Evolutionary conservation across 2,329 filamentous ascomycete genomes (phyloP), one percentile per base, ranked within the genome.

Genomic region (Mycogone perniciosa): DNA sequence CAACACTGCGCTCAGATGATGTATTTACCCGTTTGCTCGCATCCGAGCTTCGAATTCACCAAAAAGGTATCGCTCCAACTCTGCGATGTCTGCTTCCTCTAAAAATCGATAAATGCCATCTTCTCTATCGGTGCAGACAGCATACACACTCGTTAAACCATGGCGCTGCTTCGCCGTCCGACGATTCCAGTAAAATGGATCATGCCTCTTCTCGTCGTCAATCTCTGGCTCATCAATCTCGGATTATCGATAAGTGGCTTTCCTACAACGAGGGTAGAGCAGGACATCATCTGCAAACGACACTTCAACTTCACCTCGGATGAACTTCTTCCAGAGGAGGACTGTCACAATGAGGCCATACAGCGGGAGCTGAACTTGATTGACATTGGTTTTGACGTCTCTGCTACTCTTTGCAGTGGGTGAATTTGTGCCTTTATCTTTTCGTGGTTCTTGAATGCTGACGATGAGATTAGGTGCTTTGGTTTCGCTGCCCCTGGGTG

Each of bases 191-290:
- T 41, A 1, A 26, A 34, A 27, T 53, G 45, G 34, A 48, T 62
- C 29, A 51, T 63, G 6, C 57, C 54, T 3, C 58, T 63, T 13
- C 56, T 64, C 11, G 55, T 55, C 8, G 31, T 40, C 37, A 52
- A 48, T 8, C 54, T 64, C 20, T 61, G 64, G 48, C 20, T 56
- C 48, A 52, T 62, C 44, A 61, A 64, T 13, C 41, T 64, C 3
- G 55, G 59, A 4, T 52, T 64, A 20, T 59, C 60, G 4, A 35
- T 63, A 13, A 54, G 56, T 31, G 57, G 60, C 7, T 50, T 60
- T 1, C 55, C 62, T 0, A 58, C 54, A 8, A 46, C 54, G 6
- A 62, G 54, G 43, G 31, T 61, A 6, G 55, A 60, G 50, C 62
- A 64, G 38, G 52, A 60, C 37, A 59, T 62, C 7, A 51, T 62